Percentiles rank a stretch among this genome's conserved stretches.
Evolutionary conservation across 805 yeast genomes (phyloP).

Genomic region (Saitoella complicata): DNA sequence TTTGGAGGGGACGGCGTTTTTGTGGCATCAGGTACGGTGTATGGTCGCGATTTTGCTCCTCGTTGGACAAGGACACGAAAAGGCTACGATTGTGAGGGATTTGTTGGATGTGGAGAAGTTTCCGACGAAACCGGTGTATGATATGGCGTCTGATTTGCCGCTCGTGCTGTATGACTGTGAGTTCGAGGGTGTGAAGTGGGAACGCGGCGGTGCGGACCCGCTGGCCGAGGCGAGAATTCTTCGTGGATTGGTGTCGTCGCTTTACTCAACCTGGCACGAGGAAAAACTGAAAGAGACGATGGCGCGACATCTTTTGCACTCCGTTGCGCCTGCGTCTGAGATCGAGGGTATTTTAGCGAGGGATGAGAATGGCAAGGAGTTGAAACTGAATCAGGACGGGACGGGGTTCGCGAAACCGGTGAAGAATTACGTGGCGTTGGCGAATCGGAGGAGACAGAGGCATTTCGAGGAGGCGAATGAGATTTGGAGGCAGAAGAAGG

Average conservation of each 20-base stretch:
- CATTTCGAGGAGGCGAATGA: no score
- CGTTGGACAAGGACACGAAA: conserved; percentile 65
- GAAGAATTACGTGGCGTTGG: no score
- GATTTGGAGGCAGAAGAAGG: no score
- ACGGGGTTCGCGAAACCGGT: no score
- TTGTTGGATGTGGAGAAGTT: conserved; percentile 39
- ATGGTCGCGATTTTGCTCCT: conserved; percentile 74
- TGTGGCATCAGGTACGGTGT: conserved; percentile 97
- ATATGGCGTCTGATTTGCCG: conserved; percentile 83
- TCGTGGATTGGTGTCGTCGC: conserved; percentile 11
- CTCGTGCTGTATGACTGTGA: conserved; percentile 73
- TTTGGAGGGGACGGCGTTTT: conserved; percentile 71
- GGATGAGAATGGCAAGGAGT: not conserved
- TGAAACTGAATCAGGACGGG: no score
- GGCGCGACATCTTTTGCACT: conserved; percentile 30
- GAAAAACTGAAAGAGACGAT: conserved; percentile 41
- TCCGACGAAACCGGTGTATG: conserved; percentile 63
- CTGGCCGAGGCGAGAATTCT: conserved; percentile 6
- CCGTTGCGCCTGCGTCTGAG: conserved; percentile 16
- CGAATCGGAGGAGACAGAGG: no score
- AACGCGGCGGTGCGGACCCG: conserved; percentile 27
- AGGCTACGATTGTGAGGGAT: conserved; percentile 37
- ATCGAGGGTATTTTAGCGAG: not conserved
- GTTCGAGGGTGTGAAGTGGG: conserved; percentile 32
- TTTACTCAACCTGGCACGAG: conserved; percentile 36